A percentile compares a stretch with the other conserved stretches of the same genome.
phyloP scores from a whole-genome alignment of 495 filamentous ascomycete species.

The Stereocaulon alpinum region DNA sequence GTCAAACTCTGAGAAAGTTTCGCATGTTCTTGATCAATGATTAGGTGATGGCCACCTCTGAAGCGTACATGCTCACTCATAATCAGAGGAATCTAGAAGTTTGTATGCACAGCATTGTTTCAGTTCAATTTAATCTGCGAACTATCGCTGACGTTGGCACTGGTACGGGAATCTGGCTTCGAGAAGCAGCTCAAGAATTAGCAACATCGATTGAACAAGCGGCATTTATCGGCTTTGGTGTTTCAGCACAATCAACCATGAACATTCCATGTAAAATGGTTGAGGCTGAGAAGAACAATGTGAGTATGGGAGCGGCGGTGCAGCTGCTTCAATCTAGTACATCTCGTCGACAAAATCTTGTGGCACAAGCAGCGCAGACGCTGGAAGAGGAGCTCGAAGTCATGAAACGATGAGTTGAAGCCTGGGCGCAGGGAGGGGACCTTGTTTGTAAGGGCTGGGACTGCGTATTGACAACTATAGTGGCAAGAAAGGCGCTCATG shows the following conservation, averaged over 20 bases:
- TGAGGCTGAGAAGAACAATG: not conserved
- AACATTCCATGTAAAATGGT: constrained; percentile 3
- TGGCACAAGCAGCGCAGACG: not conserved
- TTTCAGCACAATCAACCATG: constrained; percentile 22
- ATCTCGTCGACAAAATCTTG: not conserved
- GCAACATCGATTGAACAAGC: not conserved
- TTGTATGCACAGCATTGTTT: constrained; percentile 27
- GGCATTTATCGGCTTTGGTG: constrained; percentile 32
- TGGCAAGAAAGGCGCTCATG: constrained; percentile 13
- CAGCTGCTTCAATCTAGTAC: constrained; percentile 7
- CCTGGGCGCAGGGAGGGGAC: not conserved
- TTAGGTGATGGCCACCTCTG: constrained; percentile 17
- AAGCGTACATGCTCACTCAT: constrained; percentile 25
- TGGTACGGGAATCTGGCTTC: constrained; percentile 31
- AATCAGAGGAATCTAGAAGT: constrained; percentile 23
- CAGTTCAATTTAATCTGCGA: constrained; percentile 16
- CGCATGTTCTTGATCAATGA: no score
- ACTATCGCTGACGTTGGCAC: constrained; percentile 32
- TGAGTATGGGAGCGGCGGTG: not conserved
- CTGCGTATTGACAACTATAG: not conserved
- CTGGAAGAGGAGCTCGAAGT: not conserved
- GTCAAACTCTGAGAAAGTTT: no score
- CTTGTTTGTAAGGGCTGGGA: constrained; percentile 2
- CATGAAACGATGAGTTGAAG: not conserved
- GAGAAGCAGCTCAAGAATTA: constrained; percentile 14